Evolutionary conservation across 768 basidiomycete species (phyloP).

Genomic region (Obba rivulosa): DNA sequence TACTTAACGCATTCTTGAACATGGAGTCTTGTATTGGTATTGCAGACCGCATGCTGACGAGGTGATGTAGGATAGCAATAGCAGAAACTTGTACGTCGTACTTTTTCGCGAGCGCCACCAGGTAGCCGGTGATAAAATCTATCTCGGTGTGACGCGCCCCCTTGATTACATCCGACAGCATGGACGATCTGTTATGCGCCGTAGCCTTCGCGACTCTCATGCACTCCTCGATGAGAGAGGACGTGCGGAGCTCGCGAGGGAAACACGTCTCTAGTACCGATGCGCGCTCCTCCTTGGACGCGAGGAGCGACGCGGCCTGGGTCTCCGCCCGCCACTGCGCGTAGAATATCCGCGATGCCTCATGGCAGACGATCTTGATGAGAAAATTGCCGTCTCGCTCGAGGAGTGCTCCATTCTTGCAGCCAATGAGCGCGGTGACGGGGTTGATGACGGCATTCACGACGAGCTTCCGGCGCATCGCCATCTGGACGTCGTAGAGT

Average conservation of each 20-base stretch:
- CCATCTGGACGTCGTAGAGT: conserved; percentile 58
- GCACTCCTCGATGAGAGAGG: conserved; percentile 51
- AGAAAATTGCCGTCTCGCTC: conserved; percentile 40
- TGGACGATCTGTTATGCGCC: conserved; percentile 69
- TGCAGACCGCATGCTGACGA: conserved; percentile 52
- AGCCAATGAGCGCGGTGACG: conserved; percentile 74
- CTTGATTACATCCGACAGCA: conserved; percentile 62
- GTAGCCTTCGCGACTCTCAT: conserved; percentile 54
- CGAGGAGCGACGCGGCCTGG: conserved; percentile 17
- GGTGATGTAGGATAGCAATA: conserved; percentile 47
- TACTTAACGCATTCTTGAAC: conserved; percentile 10
- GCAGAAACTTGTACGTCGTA: conserved; percentile 55
- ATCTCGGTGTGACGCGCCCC: conserved; percentile 67
- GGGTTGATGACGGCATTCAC: conserved; percentile 83
- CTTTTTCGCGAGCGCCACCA: conserved; percentile 54
- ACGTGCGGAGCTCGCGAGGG: conserved; percentile 39
- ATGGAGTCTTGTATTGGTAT: conserved; percentile 48
- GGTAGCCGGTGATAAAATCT: conserved; percentile 77
- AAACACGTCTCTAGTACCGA: conserved; percentile 29
- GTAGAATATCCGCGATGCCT: conserved; percentile 64
- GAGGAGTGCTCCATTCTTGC: conserved; percentile 75
- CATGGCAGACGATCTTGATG: conserved; percentile 53
- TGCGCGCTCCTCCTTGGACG: conserved; percentile 4
- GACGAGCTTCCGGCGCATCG: conserved; percentile 75
- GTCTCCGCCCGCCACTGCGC: conserved; percentile 33